phyloP scores from a whole-genome alignment of 78 protist genomes.

The Planoprotostelium fungivorum region DNA sequence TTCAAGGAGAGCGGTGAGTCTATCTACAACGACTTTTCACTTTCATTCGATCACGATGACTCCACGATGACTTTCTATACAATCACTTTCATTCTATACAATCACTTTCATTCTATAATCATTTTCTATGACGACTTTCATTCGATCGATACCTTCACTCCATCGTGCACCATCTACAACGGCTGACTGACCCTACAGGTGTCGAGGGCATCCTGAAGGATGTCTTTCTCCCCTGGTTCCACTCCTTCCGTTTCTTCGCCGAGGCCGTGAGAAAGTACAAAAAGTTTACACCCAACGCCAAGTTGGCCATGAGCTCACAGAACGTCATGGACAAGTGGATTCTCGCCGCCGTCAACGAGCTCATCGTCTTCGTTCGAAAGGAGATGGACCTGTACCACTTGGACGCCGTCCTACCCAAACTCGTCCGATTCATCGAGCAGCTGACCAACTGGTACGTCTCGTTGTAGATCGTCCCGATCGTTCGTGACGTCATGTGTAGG shows the following conservation, averaged over 20 bases:
- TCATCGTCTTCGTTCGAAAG: constrained; percentile 70
- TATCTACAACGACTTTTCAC: no score
- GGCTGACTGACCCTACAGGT: constrained; percentile 27
- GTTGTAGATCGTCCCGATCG: constrained; percentile 76
- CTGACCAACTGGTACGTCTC: constrained; percentile 98
- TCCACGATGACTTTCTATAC: no score
- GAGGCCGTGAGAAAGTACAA: constrained; percentile 62
- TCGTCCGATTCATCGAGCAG: constrained; percentile 80
- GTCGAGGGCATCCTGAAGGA: constrained; percentile 84
- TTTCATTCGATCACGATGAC: no score
- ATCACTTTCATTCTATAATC: no score
- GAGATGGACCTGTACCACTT: constrained; percentile 98
- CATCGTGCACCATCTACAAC: no score
- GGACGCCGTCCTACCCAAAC: constrained; percentile 96
- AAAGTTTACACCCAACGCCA: constrained; percentile 38
- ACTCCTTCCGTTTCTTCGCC: constrained; percentile 90
- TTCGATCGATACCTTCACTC: no score
- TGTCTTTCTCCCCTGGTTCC: constrained; percentile 96
- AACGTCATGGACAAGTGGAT: constrained; percentile 97
- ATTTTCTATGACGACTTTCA: no score
- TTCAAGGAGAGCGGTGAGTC: constrained; percentile 73
- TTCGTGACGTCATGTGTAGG: constrained; percentile 16
- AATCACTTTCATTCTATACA: no score
- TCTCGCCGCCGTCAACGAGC: constrained; percentile 66
- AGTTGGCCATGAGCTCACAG: constrained; percentile 20